Evolutionary conservation across 345 rosid genomes (phyloP).

Genomic region (Noccaea caerulescens): DNA sequence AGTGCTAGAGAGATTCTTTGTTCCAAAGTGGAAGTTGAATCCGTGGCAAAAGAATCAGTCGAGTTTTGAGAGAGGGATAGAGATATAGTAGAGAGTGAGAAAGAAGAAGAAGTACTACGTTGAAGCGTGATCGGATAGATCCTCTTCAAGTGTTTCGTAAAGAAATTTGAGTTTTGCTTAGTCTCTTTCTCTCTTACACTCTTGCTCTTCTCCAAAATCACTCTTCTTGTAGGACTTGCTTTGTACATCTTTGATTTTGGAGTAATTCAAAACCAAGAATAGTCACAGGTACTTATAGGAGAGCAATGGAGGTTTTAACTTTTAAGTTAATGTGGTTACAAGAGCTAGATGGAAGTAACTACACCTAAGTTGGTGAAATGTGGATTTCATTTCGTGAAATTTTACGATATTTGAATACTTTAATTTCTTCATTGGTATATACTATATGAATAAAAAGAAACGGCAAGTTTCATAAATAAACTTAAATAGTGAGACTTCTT

Average conservation of each 20-base stretch:
- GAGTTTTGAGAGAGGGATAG: constrained; percentile 87
- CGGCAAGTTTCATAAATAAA: background rate
- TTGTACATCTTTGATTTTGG: constrained; percentile 42
- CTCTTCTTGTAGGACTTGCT: constrained; percentile 38
- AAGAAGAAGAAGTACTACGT: constrained; percentile 75
- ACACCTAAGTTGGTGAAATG: constrained; percentile 67
- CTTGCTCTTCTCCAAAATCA: constrained; percentile 33
- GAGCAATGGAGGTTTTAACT: constrained; percentile 19
- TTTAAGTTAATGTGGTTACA: constrained; percentile 12
- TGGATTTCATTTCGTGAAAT: constrained; percentile 55
- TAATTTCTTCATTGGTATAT: constrained; percentile 1
- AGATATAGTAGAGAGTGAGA: constrained; percentile 76
- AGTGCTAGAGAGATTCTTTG: constrained; percentile 68
- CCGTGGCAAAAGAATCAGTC: constrained; percentile 73
- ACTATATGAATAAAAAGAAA: background rate
- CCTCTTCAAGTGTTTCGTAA: constrained; percentile 76
- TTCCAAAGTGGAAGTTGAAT: constrained; percentile 46
- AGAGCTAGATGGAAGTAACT: constrained; percentile 11
- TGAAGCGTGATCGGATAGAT: constrained; percentile 79
- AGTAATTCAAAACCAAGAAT: constrained; percentile 22
- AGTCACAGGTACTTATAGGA: constrained; percentile 37
- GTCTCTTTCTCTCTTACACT: constrained; percentile 41
- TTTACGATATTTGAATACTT: constrained; percentile 30
- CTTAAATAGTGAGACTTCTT: background rate
- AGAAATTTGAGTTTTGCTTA: constrained; percentile 48